Conservation (phyloP, 2,329 filamentous ascomycete species). For the Aspergillus alliaceus region DNA sequence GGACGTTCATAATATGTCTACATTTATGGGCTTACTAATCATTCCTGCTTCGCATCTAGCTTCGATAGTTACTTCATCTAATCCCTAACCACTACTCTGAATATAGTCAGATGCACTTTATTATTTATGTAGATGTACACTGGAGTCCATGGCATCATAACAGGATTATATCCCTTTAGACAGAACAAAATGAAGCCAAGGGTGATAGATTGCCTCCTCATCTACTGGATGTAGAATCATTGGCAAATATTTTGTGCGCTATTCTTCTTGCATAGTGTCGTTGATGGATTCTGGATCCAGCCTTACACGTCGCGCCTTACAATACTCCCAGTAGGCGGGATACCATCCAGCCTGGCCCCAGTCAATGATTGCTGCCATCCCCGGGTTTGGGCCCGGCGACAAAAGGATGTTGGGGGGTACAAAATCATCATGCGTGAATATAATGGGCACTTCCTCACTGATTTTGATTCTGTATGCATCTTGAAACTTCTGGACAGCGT, state of each 20-base stretch:
- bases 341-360: conserved; percentile 33
- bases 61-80: no score
- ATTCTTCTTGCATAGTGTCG: conserved; percentile 29
- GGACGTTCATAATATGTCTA: no score
- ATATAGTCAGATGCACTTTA: background rate
- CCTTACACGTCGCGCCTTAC: conserved; percentile 30
- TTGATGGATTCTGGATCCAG: conserved; percentile 16
- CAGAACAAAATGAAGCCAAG: conserved; percentile 33
- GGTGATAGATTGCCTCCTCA: conserved; percentile 32
- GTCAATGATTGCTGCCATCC: conserved; percentile 27
- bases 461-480: conserved; percentile 32
- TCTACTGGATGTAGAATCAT: conserved; percentile 32
- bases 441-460: conserved; percentile 17
- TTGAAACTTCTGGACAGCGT: conserved; percentile 34
- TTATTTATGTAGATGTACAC: background rate
- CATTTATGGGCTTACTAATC: no score
- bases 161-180: conserved; percentile 4
- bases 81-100: background rate
- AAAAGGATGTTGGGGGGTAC: conserved; percentile 5
- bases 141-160: background rate
- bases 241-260: conserved; percentile 31
- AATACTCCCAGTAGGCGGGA: conserved; percentile 34
- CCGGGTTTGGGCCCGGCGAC: background rate
- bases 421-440: conserved; percentile 25
- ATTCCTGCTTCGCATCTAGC: no score